Percentiles rank a stretch among this genome's conserved stretches.
Conservation (phyloP, 2,329 filamentous ascomycete genomes). For the Calycina herbarum region DNA sequence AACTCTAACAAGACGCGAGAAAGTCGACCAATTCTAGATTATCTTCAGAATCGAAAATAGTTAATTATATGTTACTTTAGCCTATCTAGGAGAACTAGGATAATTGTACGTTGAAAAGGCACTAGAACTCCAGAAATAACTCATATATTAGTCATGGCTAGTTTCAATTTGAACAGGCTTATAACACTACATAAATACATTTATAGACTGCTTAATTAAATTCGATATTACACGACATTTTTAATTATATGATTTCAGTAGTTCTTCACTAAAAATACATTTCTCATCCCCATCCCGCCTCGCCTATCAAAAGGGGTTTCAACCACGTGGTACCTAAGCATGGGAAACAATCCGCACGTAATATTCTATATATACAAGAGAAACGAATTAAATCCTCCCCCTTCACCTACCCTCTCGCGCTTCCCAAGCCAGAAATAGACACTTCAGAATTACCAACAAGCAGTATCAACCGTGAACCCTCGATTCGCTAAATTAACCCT, state of each 20-base stretch:
- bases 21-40: too few species aligned
- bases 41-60: too few species aligned
- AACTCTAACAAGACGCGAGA: too few species aligned
- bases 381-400: neutral
- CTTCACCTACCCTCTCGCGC: neutral
- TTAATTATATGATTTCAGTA: neutral
- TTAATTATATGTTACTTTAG: too few species aligned
- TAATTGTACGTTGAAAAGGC: too few species aligned
- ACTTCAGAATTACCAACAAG: neutral
- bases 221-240: neutral
- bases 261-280: neutral
- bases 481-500: neutral
- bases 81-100: too few species aligned
- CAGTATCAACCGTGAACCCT: slow-evolving; percentile 3
- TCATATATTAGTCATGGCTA: too few species aligned
- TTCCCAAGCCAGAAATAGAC: neutral
- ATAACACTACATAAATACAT: too few species aligned
- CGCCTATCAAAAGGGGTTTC: neutral
- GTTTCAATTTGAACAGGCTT: too few species aligned
- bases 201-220: too few species aligned
- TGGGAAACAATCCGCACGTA: neutral
- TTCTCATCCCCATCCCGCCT: neutral
- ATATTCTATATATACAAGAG: slow-evolving; percentile 5
- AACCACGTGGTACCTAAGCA: slow-evolving; percentile 1
- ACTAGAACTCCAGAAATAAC: too few species aligned